Conservation (phyloP, 1,284 basidiomycete species). For the Cryptococcus sp. region DNA sequence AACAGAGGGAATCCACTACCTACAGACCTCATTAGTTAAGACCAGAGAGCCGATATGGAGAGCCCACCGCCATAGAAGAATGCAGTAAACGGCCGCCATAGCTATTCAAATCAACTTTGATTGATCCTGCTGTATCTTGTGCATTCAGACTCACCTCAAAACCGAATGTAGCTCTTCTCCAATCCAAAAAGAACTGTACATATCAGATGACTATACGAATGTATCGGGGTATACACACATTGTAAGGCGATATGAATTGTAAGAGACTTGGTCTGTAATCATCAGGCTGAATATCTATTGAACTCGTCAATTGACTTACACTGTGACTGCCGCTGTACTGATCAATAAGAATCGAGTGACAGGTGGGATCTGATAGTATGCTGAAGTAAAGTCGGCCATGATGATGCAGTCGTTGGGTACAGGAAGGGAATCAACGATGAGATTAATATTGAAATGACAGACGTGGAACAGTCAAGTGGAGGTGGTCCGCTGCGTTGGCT, state of each 20-base stretch:
- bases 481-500: background rate
- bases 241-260: conserved; percentile 17
- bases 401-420: background rate
- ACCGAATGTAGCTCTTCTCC: conserved; percentile 11
- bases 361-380: conserved; percentile 22
- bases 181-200: conserved; percentile 23
- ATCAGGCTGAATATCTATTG: conserved; percentile 1
- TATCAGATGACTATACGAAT: background rate
- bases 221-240: conserved; percentile 8
- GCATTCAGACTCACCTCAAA: conserved; percentile 17
- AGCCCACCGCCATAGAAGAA: conserved; percentile 43
- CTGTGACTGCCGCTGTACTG: conserved; percentile 20
- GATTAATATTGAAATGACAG: background rate
- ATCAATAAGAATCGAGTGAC: conserved; percentile 27
- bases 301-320: conserved; percentile 11
- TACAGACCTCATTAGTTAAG: conserved; percentile 3
- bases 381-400: conserved; percentile 26
- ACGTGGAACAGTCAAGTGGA: background rate
- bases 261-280: conserved; percentile 26
- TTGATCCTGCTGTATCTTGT: background rate
- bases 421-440: background rate
- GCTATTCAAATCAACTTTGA: conserved; percentile 9
- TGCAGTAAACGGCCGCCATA: conserved; percentile 38
- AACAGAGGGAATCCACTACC: conserved; percentile 35
- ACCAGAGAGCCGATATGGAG: background rate